A percentile compares a stretch with the other conserved stretches of the same genome.
These are phyloP conservation scores for Podila horticola DNA, from an alignment of 192 early-diverging fungal genomes.

Conservation along the genomic window DNA sequence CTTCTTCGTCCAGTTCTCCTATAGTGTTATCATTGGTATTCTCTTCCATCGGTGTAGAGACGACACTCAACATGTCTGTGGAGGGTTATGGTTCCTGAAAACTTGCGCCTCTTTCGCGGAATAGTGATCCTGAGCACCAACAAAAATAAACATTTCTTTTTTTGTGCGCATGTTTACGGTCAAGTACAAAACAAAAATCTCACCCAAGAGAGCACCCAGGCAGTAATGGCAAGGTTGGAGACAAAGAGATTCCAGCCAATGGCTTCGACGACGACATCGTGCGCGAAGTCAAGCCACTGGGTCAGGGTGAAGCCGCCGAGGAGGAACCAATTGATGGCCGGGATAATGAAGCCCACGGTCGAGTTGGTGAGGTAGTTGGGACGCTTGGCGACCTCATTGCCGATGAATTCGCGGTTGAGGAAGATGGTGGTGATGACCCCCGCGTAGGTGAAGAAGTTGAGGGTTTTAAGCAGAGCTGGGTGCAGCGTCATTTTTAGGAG, in stretches of 20 bases:
- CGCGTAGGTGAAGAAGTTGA: slow-evolving; percentile 37
- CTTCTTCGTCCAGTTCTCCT: no score
- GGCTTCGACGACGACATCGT: slow-evolving; percentile 48
- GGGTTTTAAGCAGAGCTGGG: slow-evolving; percentile 34
- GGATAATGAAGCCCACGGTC: slow-evolving; percentile 28
- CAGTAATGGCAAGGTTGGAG: slow-evolving; percentile 23
- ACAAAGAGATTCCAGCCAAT: slow-evolving; percentile 34
- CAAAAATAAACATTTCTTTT: no score
- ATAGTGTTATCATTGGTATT: no score
- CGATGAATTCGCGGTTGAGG: slow-evolving; percentile 23
- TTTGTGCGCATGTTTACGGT: no score
- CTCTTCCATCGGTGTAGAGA: no score
- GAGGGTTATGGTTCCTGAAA: no score
- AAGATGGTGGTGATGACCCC: slow-evolving; percentile 24
- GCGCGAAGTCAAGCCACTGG: slow-evolving; percentile 48
- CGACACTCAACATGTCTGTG: no score
- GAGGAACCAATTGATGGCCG: slow-evolving; percentile 39
- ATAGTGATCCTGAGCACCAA: no score
- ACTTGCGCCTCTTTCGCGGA: no score
- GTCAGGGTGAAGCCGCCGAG: slow-evolving; percentile 35
- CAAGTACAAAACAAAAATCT: neutral
- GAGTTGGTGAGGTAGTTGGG: slow-evolving; percentile 41
- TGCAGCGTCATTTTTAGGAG: slow-evolving; percentile 14
- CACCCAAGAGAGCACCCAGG: slow-evolving; percentile 45
- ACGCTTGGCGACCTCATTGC: neutral